Evolutionary conservation across 306 rosid species (phyloP).

Genomic region (Abrus pulchellus): DNA sequence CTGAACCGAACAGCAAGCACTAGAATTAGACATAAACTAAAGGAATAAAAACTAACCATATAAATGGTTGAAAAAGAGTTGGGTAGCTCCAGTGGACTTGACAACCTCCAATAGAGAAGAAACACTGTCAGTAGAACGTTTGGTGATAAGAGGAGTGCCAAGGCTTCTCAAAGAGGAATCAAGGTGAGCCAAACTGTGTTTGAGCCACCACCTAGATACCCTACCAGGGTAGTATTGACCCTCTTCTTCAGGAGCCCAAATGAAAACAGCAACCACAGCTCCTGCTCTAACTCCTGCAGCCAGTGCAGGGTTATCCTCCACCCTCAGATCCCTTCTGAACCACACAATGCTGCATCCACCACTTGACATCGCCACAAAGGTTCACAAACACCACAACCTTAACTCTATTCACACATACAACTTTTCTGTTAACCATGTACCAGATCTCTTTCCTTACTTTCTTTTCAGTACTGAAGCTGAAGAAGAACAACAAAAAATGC

Average conservation of each 20-base stretch:
- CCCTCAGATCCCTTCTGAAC: constrained; percentile 99
- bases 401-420: constrained; percentile 22
- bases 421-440: constrained; percentile 50
- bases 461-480: constrained; percentile 5
- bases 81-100: constrained; percentile 89
- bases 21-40: neutral
- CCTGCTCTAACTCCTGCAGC: constrained; percentile 95
- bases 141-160: constrained; percentile 82
- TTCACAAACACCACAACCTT: constrained; percentile 35
- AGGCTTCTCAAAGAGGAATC: constrained; percentile 84
- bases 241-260: constrained; percentile 99
- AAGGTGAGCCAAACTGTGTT: constrained; percentile 85
- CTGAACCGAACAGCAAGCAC: neutral
- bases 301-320: constrained; percentile 95
- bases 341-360: constrained; percentile 98
- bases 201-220: constrained; percentile 99
- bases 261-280: constrained; percentile 81
- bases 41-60: constrained; percentile 73
- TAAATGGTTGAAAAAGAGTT: constrained; percentile 92
- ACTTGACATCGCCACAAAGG: constrained; percentile 70
- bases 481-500: neutral
- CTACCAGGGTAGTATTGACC: constrained; percentile 92
- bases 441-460: constrained; percentile 43
- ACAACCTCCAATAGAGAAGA: constrained; percentile 85
- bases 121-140: constrained; percentile 80